phyloP scores from a whole-genome alignment of 1,139 yeast species.

The Saccharomyces pastorianus region DNA sequence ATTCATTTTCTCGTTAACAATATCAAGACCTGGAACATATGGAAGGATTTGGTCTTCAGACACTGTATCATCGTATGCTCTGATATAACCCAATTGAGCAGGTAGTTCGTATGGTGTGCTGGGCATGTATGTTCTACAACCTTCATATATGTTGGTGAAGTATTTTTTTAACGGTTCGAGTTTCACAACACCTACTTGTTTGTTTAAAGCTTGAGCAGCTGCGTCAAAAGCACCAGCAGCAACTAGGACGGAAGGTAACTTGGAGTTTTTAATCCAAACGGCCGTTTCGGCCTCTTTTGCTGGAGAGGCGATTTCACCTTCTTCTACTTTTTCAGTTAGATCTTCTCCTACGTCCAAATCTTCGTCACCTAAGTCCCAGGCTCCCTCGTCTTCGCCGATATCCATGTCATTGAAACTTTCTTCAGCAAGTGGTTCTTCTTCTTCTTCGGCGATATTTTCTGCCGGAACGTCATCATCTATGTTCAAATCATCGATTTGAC shows the following conservation, averaged over 20 bases:
- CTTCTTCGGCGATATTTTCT: constrained; percentile 30
- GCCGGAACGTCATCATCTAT: constrained; percentile 29
- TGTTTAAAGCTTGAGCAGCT: constrained; percentile 83
- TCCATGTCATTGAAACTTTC: constrained; percentile 30
- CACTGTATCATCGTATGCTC: constrained; percentile 58
- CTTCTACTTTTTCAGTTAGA: constrained; percentile 44
- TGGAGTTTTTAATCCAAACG: constrained; percentile 82
- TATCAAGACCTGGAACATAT: constrained; percentile 63
- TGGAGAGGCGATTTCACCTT: constrained; percentile 33
- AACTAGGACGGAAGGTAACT: constrained; percentile 83
- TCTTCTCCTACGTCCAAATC: constrained; percentile 64
- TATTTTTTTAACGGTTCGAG: constrained; percentile 82
- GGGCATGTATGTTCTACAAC: constrained; percentile 68
- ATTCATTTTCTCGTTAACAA: constrained; percentile 55
- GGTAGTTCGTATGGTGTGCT: constrained; percentile 66
- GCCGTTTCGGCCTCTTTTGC: constrained; percentile 53
- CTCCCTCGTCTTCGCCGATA: constrained; percentile 46
- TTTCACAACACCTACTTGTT: constrained; percentile 78
- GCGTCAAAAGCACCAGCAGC: constrained; percentile 97
- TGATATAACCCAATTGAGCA: constrained; percentile 58
- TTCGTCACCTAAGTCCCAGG: constrained; percentile 52
- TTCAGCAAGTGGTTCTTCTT: constrained; percentile 20
- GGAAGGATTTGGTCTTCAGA: constrained; percentile 49
- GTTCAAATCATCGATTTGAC: constrained; percentile 62
- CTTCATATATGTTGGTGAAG: constrained; percentile 74